Evolutionary conservation across 352 stramenopile species (phyloP), one percentile per base, ranked within the genome.

Genomic region (Elongisporangium senticosum): DNA sequence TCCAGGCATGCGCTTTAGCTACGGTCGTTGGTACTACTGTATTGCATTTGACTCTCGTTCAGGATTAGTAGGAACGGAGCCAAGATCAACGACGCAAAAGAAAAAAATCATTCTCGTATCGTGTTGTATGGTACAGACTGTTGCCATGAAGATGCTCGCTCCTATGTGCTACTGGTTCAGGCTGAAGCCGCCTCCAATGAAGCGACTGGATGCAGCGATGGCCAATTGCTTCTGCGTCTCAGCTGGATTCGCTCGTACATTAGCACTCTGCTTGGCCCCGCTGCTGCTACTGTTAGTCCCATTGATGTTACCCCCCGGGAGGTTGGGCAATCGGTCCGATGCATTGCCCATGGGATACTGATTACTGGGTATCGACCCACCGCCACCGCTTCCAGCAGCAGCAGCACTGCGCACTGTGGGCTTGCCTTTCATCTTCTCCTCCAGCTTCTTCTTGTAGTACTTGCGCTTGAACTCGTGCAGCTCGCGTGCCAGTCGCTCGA

Each of bases 391-490:
- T 17, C 10, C 11, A 43, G 11, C 33, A 17, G 11, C 33, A 2
- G 10, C 15, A 81, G 47, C 13, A 74, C 61, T 24, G 71, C 62
- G 4, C 66, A 61, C 21, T 76, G 33, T 17, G 33, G 33, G 73
- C 53, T 80, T 88, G 54, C 84, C 78, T 33, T 83, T 80, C 58
- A 93, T 87, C 65, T 95, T 93, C 26, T 89, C 79, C 55, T 95
- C 82, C 11, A 93, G 80, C 62, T 95, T 95, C 67, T 90, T 91
- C 65, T 98, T 95, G 84, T 98, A 98, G 64, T 97, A 98, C 67
- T 97, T 98, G 53, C 92, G 83, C 66, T 98, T 98, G 64, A 97
- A 95, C 53, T 98, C 95, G 56, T 97, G 84, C 20, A 98, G 67
- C 57, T 98, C 94, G 6, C 89, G 75, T 11, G 82, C 86, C 10